Base-by-base conservation (phyloP, 78 protist genomes). In the Speleostelium caveatum region DNA sequence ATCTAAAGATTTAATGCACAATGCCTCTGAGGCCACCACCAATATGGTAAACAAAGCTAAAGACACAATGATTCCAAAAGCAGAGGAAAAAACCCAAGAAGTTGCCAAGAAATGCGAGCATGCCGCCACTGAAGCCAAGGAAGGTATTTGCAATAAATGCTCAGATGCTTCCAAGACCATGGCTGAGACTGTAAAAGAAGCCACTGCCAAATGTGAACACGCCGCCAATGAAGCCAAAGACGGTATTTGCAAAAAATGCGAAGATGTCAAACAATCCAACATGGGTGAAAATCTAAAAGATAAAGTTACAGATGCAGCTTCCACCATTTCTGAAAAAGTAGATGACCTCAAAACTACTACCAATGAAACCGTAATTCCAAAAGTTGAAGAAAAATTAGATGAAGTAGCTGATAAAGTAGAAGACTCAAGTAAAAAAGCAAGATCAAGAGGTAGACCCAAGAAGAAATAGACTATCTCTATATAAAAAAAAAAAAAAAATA, bases 141-240 rank as follows among this genome's bases (percentile, higher is more conserved):
- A 72, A 22, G 61, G 39, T 19, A 3, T 72, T 12, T 72, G 78
- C 33, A 32, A 72, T 36, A 72, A 45, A 45, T 72, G 78, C 17
- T 45, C 53, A 14, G 53, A 45, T 45, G 10, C 10, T 6, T 14
- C 6, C 6, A 45, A 45, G 53, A 45, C 6, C n/a, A 10, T 10
- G 10, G 36, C 36, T 10, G 65, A 72, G 0, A 16, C 39, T 2
- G 28, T 36, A 0, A 51, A 72, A n/a, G 78, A 72, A 30, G 51
- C 78, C 0, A 56, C 30, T 0, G 51, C 45, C 6, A 72, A 72
- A 72, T 72, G 78, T 53, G 66, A 72, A 72, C 78, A 72, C 51
- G 42, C 65, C 65, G 51, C 78, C 10, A 63, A 60, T 33, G 78
- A 72, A 72, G 33, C 59, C 28, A 72, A 72, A 10, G 65, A 72